These are phyloP conservation scores for Pseudopyrenochaeta lycopersici DNA, from an alignment of 2,329 filamentous ascomycete genomes.

Conservation along the genomic window DNA sequence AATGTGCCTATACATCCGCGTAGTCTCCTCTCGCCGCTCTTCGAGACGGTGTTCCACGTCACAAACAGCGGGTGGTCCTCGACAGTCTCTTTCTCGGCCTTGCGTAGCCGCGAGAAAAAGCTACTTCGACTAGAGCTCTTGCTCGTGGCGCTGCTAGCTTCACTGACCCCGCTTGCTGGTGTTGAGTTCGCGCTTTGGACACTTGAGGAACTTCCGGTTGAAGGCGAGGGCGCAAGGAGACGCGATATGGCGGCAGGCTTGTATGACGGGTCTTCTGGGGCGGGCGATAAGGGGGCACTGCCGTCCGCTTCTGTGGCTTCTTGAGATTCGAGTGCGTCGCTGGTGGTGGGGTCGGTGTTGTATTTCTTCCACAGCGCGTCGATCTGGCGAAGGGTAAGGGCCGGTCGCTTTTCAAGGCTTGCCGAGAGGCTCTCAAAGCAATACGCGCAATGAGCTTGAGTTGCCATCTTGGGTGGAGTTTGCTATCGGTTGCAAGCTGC, in stretches of 20 bases:
- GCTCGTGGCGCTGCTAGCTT: slow-evolving; percentile 57
- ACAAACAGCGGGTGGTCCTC: slow-evolving; percentile 80
- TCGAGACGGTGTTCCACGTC: slow-evolving; percentile 84
- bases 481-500: slow-evolving; percentile 1
- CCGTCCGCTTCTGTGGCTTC: slow-evolving; percentile 41
- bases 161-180: slow-evolving; percentile 50
- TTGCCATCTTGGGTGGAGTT: slow-evolving; percentile 71
- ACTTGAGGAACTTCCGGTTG: slow-evolving; percentile 56
- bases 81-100: slow-evolving; percentile 24
- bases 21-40: slow-evolving; percentile 69
- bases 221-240: slow-evolving; percentile 52
- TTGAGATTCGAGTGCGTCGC: slow-evolving; percentile 35
- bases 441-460: slow-evolving; percentile 83
- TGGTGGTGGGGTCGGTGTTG: slow-evolving; percentile 41
- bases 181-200: slow-evolving; percentile 60
- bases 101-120: slow-evolving; percentile 47
- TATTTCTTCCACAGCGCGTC: slow-evolving; percentile 73
- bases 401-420: slow-evolving; percentile 73
- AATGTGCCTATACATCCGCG: slow-evolving; percentile 98
- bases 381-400: slow-evolving; percentile 73
- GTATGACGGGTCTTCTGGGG: slow-evolving; percentile 36
- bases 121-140: slow-evolving; percentile 38
- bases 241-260: slow-evolving; percentile 57
- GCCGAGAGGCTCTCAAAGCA: slow-evolving; percentile 90
- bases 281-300: slow-evolving; percentile 6